Evolutionary conservation across 345 rosid genomes (phyloP).

Genomic region (Boechera stricta): DNA sequence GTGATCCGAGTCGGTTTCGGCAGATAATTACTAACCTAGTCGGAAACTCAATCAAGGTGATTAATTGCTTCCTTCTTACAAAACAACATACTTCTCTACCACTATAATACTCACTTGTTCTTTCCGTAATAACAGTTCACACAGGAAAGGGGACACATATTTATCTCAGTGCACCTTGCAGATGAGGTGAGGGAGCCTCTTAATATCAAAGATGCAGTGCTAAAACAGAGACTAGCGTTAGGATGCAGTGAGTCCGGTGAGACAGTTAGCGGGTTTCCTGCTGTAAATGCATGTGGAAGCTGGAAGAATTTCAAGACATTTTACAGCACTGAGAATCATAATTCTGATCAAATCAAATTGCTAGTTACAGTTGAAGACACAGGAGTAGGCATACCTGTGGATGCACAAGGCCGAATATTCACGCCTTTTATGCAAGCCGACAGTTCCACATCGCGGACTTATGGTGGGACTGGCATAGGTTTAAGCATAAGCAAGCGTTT

Average conservation of each 20-base stretch:
- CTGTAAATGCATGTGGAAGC: slow-evolving; percentile 80
- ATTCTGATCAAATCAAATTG: slow-evolving; percentile 53
- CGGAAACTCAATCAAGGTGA: slow-evolving; percentile 93
- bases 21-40: slow-evolving; percentile 95
- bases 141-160: slow-evolving; percentile 75
- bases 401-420: slow-evolving; percentile 80
- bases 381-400: slow-evolving; percentile 84
- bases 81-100: background rate
- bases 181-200: slow-evolving; percentile 59
- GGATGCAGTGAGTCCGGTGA: slow-evolving; percentile 47
- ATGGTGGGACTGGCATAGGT: slow-evolving; percentile 98
- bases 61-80: slow-evolving; percentile 28
- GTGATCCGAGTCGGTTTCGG: slow-evolving; percentile 85
- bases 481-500: slow-evolving; percentile 89
- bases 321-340: slow-evolving; percentile 43
- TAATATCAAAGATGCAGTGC: slow-evolving; percentile 58
- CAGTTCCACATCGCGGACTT: slow-evolving; percentile 92
- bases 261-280: slow-evolving; percentile 73
- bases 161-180: slow-evolving; percentile 82
- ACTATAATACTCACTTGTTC: slow-evolving; percentile 8
- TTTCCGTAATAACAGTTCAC: slow-evolving; percentile 69
- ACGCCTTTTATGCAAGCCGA: slow-evolving; percentile 99
- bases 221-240: slow-evolving; percentile 56
- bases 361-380: slow-evolving; percentile 94
- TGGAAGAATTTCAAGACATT: slow-evolving; percentile 69